A percentile compares a stretch with the other conserved stretches of the same genome.
These are phyloP conservation scores for Tritrichomonas foetus DNA, from an alignment of 208 protist genomes.

Conservation along the genomic window DNA sequence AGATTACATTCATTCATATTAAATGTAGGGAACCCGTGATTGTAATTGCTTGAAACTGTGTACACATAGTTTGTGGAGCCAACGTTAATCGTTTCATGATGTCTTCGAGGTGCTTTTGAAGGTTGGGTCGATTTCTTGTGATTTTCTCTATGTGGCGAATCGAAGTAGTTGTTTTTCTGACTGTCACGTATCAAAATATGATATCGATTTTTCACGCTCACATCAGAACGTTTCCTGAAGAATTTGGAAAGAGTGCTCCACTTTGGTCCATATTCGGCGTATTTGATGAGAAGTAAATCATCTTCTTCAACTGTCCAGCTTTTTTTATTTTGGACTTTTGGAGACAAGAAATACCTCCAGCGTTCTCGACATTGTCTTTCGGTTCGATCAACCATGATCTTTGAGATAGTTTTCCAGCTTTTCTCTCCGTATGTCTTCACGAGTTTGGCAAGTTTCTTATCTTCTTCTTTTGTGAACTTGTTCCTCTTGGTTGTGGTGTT, in stretches of 20 bases:
- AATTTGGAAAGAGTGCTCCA: slow-evolving; percentile 4
- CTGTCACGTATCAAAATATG: no score
- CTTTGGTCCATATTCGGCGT: not conserved
- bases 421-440: not conserved
- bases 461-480: not conserved
- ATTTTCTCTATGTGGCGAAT: no score
- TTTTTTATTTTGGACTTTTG: not conserved
- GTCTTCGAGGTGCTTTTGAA: no score
- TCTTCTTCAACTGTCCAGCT: slow-evolving; percentile 18
- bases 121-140: no score
- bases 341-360: not conserved
- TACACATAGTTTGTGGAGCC: no score
- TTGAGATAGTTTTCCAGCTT: not conserved
- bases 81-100: no score
- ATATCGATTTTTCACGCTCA: not conserved
- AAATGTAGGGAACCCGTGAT: no score
- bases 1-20: no score
- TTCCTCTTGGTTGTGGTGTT: no score
- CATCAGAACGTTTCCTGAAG: slow-evolving; percentile 21
- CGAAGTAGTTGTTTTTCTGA: no score
- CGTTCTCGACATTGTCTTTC: not conserved
- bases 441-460: not conserved
- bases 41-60: no score
- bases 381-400: not conserved
- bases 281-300: not conserved